Conservation (phyloP, 2,329 filamentous ascomycete genomes). For the Shiraia sp. region DNA sequence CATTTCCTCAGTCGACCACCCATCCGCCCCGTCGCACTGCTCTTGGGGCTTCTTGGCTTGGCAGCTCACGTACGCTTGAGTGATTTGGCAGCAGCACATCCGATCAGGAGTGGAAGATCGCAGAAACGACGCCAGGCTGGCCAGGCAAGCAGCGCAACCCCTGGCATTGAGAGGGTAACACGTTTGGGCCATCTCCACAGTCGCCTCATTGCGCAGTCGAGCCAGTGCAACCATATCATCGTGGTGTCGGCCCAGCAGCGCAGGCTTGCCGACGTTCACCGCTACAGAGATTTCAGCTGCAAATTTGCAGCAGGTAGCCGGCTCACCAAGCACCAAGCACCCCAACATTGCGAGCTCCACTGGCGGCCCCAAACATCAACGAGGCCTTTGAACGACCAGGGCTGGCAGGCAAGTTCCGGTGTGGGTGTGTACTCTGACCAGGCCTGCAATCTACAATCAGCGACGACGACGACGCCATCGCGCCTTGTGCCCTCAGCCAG, state of each 20-base stretch:
- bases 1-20: no score
- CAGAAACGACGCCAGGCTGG: no score
- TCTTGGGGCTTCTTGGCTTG: no score
- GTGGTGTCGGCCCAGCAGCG: conserved; percentile 3
- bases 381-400: background rate
- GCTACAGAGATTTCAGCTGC: conserved; percentile 23
- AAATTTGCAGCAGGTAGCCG: conserved; percentile 20
- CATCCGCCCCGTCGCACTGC: no score
- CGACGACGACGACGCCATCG: conserved; percentile 7
- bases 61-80: conserved; percentile 13
- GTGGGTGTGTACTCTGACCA: background rate
- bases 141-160: background rate
- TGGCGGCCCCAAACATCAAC: no score
- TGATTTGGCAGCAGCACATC: no score
- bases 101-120: no score
- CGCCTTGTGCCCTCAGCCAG: conserved; percentile 7
- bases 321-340: conserved; percentile 21
- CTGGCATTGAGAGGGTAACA: conserved; percentile 1
- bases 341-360: conserved; percentile 13
- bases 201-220: conserved; percentile 20
- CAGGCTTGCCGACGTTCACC: conserved; percentile 27
- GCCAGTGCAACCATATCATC: conserved; percentile 16
- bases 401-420: conserved; percentile 19
- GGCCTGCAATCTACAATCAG: background rate
- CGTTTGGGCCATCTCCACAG: conserved; percentile 14